Conservation (phyloP, 2,329 filamentous ascomycete genomes). For the Hypocreales sp. region DNA sequence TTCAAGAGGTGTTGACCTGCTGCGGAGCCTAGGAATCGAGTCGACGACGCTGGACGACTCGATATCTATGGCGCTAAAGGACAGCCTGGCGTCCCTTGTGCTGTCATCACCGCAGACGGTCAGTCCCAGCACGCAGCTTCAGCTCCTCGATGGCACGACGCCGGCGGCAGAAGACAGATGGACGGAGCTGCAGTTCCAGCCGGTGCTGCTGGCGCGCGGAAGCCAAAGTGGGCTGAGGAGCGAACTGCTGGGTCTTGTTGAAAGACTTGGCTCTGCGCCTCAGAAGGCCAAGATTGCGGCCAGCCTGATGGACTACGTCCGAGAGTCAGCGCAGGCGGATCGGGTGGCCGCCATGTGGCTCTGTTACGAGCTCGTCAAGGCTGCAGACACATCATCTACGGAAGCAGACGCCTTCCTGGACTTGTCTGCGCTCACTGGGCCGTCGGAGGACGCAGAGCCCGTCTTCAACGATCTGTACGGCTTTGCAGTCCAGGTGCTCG, state of each 20-base stretch:
- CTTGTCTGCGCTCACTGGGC: constrained; percentile 20
- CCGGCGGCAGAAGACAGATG: no score
- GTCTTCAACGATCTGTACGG: constrained; percentile 52
- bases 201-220: constrained; percentile 46
- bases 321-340: constrained; percentile 38
- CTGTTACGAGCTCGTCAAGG: constrained; percentile 54
- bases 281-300: constrained; percentile 44
- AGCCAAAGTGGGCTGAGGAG: constrained; percentile 48
- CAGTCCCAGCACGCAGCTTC: constrained; percentile 9
- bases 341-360: constrained; percentile 69
- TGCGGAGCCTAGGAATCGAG: constrained; percentile 46
- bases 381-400: constrained; percentile 31
- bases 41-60: constrained; percentile 52
- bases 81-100: constrained; percentile 45
- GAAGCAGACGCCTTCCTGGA: constrained; percentile 54
- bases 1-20: constrained; percentile 52
- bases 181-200: constrained; percentile 29
- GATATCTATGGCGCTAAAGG: constrained; percentile 53
- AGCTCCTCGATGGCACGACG: constrained; percentile 11
- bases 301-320: constrained; percentile 49
- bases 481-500: constrained; percentile 48
- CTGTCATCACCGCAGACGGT: constrained; percentile 9
- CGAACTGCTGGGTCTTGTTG: constrained; percentile 42
- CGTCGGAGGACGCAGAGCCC: constrained; percentile 25
- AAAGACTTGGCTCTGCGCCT: constrained; percentile 38